These are phyloP conservation scores for Gnaphalium uliginosum DNA, from an alignment of 129 eudicot genomes.

Conservation along the genomic window DNA sequence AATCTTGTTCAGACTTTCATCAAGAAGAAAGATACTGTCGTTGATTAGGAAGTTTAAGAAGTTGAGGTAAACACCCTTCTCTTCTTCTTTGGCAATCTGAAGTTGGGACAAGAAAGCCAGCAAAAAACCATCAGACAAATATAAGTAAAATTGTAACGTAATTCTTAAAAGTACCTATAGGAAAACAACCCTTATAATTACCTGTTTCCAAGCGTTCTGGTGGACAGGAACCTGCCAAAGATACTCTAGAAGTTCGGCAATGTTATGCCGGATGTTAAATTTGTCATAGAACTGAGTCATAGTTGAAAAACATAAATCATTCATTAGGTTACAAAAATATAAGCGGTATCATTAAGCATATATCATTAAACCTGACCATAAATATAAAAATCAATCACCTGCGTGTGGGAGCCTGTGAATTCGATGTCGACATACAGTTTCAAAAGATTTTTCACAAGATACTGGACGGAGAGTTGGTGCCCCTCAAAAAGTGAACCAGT, in stretches of 20 bases:
- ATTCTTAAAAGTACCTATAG: not conserved
- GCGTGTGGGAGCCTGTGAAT: conserved; percentile 96
- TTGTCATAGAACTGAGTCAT: conserved; percentile 86
- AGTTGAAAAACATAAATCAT: not conserved
- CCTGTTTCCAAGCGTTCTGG: conserved; percentile 96
- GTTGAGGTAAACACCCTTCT: conserved; percentile 90
- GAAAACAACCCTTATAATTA: conserved; percentile 12
- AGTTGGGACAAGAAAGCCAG: conserved; percentile 7
- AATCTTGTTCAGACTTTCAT: conserved; percentile 94
- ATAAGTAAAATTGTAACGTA: not conserved
- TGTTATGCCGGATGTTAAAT: conserved; percentile 94
- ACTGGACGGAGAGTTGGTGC: conserved; percentile 75
- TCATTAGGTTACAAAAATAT: not conserved
- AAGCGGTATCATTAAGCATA: too few species aligned
- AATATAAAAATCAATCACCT: conserved; percentile 49
- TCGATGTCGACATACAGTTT: conserved; percentile 98
- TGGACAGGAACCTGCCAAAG: conserved; percentile 99
- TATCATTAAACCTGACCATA: conserved; percentile 7
- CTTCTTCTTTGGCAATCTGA: conserved; percentile 98
- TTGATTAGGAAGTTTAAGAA: conserved; percentile 86
- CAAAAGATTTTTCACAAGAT: conserved; percentile 89
- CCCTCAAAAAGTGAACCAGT: conserved; percentile 88
- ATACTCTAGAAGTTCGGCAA: conserved; percentile 94
- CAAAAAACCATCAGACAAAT: not conserved
- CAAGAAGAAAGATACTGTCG: conserved; percentile 90